These are phyloP conservation scores for Cyclotella atomus DNA, from an alignment of 108 stramenopile genomes.

Conservation along the genomic window DNA sequence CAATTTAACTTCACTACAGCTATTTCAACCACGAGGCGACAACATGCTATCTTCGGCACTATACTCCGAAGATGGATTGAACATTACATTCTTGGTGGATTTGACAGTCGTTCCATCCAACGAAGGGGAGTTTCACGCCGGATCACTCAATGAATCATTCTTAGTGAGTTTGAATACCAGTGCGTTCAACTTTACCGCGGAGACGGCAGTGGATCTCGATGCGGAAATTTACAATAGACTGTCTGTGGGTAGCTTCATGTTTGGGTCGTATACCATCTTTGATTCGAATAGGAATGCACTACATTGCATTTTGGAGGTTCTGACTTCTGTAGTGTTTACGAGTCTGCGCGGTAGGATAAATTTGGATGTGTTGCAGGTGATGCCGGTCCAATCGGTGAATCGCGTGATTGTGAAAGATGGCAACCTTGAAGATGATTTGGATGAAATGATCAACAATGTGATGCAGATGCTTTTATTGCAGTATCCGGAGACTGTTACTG, in stretches of 20 bases:
- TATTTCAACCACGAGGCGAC: conserved; percentile 44
- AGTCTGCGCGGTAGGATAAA: conserved; percentile 36
- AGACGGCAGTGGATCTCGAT: conserved; percentile 33
- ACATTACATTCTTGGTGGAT: conserved; percentile 45
- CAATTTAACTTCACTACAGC: conserved; percentile 47
- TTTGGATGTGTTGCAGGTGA: conserved; percentile 25
- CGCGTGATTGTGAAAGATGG: neutral
- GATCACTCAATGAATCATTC: conserved; percentile 58
- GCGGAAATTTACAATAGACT: conserved; percentile 46
- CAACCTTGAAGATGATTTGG: conserved; percentile 60
- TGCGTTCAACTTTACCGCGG: conserved; percentile 28
- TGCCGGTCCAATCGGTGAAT: conserved; percentile 14
- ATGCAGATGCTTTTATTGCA: conserved; percentile 55
- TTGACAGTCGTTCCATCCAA: conserved; percentile 41
- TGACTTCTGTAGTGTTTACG: conserved; percentile 30
- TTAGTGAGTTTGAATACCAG: conserved; percentile 52
- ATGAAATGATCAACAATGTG: conserved; percentile 58
- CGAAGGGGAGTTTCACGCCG: conserved; percentile 35
- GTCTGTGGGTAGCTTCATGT: conserved; percentile 52
- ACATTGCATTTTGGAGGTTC: conserved; percentile 40
- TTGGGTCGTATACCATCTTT: conserved; percentile 42
- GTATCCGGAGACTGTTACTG: conserved; percentile 56
- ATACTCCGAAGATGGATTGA: conserved; percentile 31
- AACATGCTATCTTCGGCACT: conserved; percentile 36
- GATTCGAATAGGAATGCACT: conserved; percentile 36